Evolutionary conservation across 495 filamentous ascomycete species (phyloP).

Genomic region (Penicillium canescens): DNA sequence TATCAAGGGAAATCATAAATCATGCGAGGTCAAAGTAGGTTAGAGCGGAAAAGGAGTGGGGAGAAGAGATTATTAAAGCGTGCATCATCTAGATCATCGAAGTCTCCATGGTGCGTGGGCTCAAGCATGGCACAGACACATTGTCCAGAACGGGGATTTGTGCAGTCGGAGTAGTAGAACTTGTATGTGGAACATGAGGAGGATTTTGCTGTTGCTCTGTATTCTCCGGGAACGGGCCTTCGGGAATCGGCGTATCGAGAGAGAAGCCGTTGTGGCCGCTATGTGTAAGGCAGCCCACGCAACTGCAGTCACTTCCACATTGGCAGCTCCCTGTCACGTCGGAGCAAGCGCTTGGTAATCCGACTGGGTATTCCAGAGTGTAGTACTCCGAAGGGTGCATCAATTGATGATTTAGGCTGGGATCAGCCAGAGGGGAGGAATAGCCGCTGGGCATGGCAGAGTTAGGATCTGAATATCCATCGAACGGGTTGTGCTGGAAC

Average conservation of each 20-base stretch:
- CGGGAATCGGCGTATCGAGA: slow-evolving; percentile 16
- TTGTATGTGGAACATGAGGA: neutral
- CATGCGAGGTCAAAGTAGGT: slow-evolving; percentile 6
- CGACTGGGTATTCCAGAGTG: slow-evolving; percentile 47
- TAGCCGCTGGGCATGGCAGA: slow-evolving; percentile 26
- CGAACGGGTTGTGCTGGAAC: slow-evolving; percentile 14
- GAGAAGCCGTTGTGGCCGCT: slow-evolving; percentile 44
- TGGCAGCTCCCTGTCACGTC: slow-evolving; percentile 48
- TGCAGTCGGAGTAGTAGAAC: slow-evolving; percentile 6
- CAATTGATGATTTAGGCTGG: slow-evolving; percentile 28
- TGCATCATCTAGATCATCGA: slow-evolving; percentile 21
- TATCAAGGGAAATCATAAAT: slow-evolving; percentile 34
- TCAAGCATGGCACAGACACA: slow-evolving; percentile 19
- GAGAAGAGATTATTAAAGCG: neutral
- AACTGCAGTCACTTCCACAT: slow-evolving; percentile 51
- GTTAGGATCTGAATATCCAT: slow-evolving; percentile 19
- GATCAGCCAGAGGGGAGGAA: slow-evolving; percentile 28
- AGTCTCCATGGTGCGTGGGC: slow-evolving; percentile 22
- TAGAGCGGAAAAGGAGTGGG: neutral
- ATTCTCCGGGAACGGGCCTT: neutral
- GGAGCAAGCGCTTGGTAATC: slow-evolving; percentile 40
- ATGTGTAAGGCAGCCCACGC: slow-evolving; percentile 53
- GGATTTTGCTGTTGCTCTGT: slow-evolving; percentile 4
- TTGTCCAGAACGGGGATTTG: slow-evolving; percentile 21
- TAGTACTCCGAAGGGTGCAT: slow-evolving; percentile 48